Evolutionary conservation across 2,329 filamentous ascomycete genomes (phyloP).

Genomic region (Neofusicoccum parvum): DNA sequence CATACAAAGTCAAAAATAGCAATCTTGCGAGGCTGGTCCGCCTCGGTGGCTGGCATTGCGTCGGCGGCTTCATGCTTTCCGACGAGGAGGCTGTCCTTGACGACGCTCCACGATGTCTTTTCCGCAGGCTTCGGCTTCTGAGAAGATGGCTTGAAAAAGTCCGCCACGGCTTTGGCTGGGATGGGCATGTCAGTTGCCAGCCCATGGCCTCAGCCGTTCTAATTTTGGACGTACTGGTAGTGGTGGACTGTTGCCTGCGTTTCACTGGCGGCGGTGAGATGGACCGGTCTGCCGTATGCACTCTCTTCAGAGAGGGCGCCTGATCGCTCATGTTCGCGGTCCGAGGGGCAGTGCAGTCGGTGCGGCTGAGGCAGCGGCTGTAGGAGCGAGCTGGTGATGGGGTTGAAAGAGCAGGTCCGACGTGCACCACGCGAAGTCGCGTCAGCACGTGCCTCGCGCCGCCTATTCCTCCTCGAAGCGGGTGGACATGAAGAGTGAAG

Average conservation of each 20-base stretch:
- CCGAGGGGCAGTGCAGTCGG: not conserved
- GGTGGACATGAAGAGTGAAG: not conserved
- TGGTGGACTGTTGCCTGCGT: slow-evolving; percentile 56
- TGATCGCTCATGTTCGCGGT: slow-evolving; percentile 14
- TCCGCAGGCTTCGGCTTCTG: slow-evolving; percentile 87
- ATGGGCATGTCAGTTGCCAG: slow-evolving; percentile 8
- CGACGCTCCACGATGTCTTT: slow-evolving; percentile 68
- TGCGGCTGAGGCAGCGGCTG: not conserved
- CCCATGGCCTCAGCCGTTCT: not conserved
- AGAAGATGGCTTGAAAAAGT: slow-evolving; percentile 85
- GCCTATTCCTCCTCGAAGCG: not conserved
- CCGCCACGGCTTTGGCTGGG: slow-evolving; percentile 69
- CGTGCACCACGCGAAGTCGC: slow-evolving; percentile 30
- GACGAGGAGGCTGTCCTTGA: slow-evolving; percentile 72
- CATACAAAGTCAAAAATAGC: slow-evolving; percentile 45
- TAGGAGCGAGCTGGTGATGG: not conserved
- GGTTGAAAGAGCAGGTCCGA: not conserved
- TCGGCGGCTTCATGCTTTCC: slow-evolving; percentile 64
- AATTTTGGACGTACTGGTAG: slow-evolving; percentile 49
- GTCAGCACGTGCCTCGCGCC: slow-evolving; percentile 34
- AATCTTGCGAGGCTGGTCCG: slow-evolving; percentile 30
- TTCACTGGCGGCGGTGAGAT: slow-evolving; percentile 62
- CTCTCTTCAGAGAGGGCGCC: slow-evolving; percentile 34
- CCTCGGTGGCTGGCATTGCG: slow-evolving; percentile 23
- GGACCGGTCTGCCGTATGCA: slow-evolving; percentile 42